These are phyloP conservation scores for Verticillium nubilum DNA, from an alignment of 2,329 filamentous ascomycete species.

Conservation along the genomic window DNA sequence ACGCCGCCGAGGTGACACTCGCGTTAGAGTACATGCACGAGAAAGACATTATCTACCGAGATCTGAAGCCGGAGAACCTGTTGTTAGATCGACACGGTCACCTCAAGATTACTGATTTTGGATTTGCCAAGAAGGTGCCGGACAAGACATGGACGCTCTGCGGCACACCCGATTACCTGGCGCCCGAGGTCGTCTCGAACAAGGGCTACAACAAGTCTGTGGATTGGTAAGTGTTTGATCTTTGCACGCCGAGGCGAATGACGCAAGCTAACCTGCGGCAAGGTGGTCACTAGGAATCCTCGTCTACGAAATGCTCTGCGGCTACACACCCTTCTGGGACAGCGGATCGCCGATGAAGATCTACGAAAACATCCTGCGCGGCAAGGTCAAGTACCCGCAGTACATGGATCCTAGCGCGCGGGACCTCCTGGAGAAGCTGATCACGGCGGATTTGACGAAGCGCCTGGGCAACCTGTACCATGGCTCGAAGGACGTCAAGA, in stretches of 20 bases:
- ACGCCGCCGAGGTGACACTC: constrained; percentile 93
- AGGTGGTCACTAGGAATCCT: constrained; percentile 97
- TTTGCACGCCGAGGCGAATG: background rate
- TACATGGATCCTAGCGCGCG: constrained; percentile 95
- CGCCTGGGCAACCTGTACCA: constrained; percentile 89
- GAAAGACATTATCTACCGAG: constrained; percentile 95
- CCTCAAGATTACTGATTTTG: constrained; percentile 96
- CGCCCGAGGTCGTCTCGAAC: constrained; percentile 96
- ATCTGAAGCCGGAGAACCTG: constrained; percentile 92
- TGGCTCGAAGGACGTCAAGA: constrained; percentile 88
- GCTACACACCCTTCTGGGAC: constrained; percentile 99
- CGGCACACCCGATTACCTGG: constrained; percentile 94
- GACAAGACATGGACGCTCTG: constrained; percentile 99
- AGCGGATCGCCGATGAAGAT: constrained; percentile 97
- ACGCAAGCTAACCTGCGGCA: constrained; percentile 28
- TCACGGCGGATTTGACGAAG: constrained; percentile 93
- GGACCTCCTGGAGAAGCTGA: constrained; percentile 84
- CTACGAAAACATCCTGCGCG: constrained; percentile 97
- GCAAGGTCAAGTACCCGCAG: constrained; percentile 90
- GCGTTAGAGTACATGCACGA: constrained; percentile 93
- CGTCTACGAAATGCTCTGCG: constrained; percentile 99
- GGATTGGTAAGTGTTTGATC: constrained; percentile 68
- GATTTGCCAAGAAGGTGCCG: constrained; percentile 95
- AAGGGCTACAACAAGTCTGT: constrained; percentile 99
- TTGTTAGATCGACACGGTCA: constrained; percentile 89